Conservation (phyloP, 371 early-diverging fungal species). For the Conidiobolus incongruus region DNA sequence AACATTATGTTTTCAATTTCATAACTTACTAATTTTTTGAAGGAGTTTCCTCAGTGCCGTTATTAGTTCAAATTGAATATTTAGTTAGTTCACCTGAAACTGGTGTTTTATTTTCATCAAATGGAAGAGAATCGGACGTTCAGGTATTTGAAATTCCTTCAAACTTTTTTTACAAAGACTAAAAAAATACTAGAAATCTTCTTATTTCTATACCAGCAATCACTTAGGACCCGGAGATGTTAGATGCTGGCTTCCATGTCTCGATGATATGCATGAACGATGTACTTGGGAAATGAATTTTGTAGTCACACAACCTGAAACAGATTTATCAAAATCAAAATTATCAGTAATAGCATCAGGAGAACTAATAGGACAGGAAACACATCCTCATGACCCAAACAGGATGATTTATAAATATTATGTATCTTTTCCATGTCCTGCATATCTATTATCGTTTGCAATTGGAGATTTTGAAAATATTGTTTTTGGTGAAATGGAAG, state of each 20-base stretch:
- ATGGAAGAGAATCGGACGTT: conserved; percentile 27
- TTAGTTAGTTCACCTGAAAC: conserved; percentile 20
- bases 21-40: too few relatives aligned
- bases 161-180: conserved; percentile 1
- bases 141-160: conserved; percentile 2
- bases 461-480: conserved; percentile 7
- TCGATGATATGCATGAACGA: conserved; percentile 46
- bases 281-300: conserved; percentile 76
- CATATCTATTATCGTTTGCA: conserved; percentile 1
- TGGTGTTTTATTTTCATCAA: conserved; percentile 27
- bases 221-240: conserved; percentile 49
- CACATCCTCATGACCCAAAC: neutral
- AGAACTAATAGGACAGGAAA: conserved; percentile 1
- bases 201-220: conserved; percentile 57
- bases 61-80: conserved; percentile 25
- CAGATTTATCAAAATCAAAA: conserved; percentile 15
- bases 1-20: conserved; percentile 5
- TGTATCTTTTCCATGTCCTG: conserved; percentile 2
- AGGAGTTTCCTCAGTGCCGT: conserved; percentile 8
- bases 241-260: conserved; percentile 73
- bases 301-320: conserved; percentile 9
- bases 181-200: conserved; percentile 20
- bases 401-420: neutral
- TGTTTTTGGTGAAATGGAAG: conserved; percentile 16
- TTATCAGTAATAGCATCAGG: neutral